A percentile compares a stretch with the other conserved stretches of the same genome.
phyloP scores from a whole-genome alignment of 208 protist genomes.

The Leishmania braziliensis region DNA sequence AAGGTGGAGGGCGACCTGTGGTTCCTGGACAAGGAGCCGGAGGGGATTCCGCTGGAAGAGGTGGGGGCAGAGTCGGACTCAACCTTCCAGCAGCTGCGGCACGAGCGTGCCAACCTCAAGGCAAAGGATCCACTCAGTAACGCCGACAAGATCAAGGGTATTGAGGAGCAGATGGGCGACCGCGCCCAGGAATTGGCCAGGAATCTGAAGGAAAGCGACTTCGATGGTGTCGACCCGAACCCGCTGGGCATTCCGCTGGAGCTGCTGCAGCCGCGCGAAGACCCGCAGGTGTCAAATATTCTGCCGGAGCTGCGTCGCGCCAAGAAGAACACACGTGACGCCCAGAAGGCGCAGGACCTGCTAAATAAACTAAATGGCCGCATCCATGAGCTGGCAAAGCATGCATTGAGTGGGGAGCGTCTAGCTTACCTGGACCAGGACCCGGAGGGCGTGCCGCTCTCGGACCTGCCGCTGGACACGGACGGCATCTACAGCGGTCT shows the following conservation, averaged over 20 bases:
- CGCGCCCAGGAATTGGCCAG: constrained; percentile 61
- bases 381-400: constrained; percentile 50
- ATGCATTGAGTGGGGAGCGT: constrained; percentile 50
- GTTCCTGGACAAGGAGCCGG: constrained; percentile 73
- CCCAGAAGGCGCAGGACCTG: constrained; percentile 45
- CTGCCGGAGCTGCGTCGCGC: constrained; percentile 65
- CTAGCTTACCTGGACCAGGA: constrained; percentile 52
- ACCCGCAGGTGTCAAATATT: constrained; percentile 55
- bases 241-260: constrained; percentile 64
- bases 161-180: constrained; percentile 70
- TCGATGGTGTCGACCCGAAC: constrained; percentile 58
- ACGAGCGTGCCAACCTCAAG: constrained; percentile 64
- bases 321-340: constrained; percentile 50
- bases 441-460: constrained; percentile 59
- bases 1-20: constrained; percentile 68
- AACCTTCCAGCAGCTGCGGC: constrained; percentile 44
- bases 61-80: constrained; percentile 52
- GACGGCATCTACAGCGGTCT: constrained; percentile 65
- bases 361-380: constrained; percentile 57
- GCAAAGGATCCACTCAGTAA: constrained; percentile 57
- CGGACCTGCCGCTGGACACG: constrained; percentile 59
- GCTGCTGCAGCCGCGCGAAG: constrained; percentile 54
- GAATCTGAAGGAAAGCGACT: constrained; percentile 46
- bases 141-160: constrained; percentile 47
- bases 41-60: constrained; percentile 68